phyloP scores from a whole-genome alignment of 345 rosid genomes.

The Excoecaria cochinchinensis region DNA sequence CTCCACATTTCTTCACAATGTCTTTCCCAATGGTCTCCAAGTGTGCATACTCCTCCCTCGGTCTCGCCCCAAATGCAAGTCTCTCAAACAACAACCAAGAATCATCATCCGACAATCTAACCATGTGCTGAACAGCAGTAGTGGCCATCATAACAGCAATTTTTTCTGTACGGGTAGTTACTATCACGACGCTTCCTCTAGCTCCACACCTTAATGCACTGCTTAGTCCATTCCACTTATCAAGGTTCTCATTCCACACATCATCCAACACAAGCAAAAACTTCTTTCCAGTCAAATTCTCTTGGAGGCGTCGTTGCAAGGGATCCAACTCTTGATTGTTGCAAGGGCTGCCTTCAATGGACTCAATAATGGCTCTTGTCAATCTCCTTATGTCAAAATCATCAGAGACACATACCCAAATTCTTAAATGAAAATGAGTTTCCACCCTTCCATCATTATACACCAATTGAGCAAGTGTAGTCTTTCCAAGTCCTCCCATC shows the following conservation, averaged over 20 bases:
- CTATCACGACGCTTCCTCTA: neutral
- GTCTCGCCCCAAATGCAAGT: neutral
- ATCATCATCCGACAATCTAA: constrained; percentile 4
- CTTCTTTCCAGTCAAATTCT: neutral
- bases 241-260: neutral
- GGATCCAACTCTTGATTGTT: neutral
- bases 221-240: neutral
- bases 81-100: constrained; percentile 16
- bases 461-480: no score
- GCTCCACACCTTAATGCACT: neutral
- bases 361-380: no score
- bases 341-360: neutral
- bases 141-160: constrained; percentile 6
- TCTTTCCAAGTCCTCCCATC: no score
- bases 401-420: no score
- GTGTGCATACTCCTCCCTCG: neutral
- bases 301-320: neutral
- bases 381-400: no score
- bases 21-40: no score
- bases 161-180: neutral
- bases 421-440: no score
- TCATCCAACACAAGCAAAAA: neutral
- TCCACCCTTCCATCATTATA: no score
- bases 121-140: neutral
- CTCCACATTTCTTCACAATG: no score